A percentile compares a stretch with the other conserved stretches of the same genome.
Conservation (phyloP, 1,284 basidiomycete genomes). For the Meripilus lineatus region DNA sequence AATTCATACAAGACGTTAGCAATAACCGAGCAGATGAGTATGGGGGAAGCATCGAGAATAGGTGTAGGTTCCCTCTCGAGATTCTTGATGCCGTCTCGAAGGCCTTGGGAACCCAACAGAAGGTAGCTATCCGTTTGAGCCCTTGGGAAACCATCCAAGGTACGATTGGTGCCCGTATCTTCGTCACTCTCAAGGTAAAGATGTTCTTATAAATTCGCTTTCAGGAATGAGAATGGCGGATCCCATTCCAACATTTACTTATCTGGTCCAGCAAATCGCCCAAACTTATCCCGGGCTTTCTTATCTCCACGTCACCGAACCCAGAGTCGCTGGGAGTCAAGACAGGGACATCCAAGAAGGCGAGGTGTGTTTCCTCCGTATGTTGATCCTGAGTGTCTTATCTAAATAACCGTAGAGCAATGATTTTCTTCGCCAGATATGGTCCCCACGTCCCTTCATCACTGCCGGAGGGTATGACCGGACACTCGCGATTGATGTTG, state of each 20-base stretch:
- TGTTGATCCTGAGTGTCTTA: neutral
- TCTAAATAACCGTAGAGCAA: constrained; percentile 19
- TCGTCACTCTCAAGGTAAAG: too few species aligned
- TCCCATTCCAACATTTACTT: constrained; percentile 31
- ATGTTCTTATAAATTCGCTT: neutral
- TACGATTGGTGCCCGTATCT: too few species aligned
- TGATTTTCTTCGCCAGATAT: constrained; percentile 29
- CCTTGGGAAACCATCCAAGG: constrained; percentile 41
- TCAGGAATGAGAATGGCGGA: constrained; percentile 36
- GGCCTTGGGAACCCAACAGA: constrained; percentile 32
- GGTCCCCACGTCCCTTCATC: constrained; percentile 28
- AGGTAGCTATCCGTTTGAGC: constrained; percentile 44
- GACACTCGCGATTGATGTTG: constrained; percentile 22
- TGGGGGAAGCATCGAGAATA: constrained; percentile 47
- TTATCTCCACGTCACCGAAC: constrained; percentile 45
- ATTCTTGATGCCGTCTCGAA: constrained; percentile 39
- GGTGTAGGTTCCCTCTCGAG: constrained; percentile 39
- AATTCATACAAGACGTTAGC: constrained; percentile 30
- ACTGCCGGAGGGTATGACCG: constrained; percentile 32
- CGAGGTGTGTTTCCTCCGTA: constrained; percentile 10
- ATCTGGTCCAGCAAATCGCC: constrained; percentile 25
- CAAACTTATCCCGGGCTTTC: constrained; percentile 36
- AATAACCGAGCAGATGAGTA: constrained; percentile 53
- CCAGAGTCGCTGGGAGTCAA: constrained; percentile 13
- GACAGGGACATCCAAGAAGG: constrained; percentile 7